Base-by-base conservation (phyloP, 2,329 filamentous ascomycete species). In the Leptographium wingfieldii region DNA sequence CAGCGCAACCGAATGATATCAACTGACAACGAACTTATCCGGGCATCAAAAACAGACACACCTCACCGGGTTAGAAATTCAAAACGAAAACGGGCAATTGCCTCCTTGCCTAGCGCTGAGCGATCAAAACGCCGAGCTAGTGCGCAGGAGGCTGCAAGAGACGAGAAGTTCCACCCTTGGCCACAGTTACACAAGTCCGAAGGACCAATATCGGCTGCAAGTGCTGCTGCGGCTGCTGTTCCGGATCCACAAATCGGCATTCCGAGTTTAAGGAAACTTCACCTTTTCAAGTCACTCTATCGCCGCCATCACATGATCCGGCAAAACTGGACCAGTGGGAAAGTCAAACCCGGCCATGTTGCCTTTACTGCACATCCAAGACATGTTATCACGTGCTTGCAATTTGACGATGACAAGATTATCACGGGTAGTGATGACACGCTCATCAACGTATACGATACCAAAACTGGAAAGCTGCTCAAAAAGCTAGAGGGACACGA, bases 381-480 rank as follows among this genome's bases (percentile, higher is more conserved):
- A 40, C 92, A 97, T 74, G 94, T 99, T 63, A 95, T 99, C 58
- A 99, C 94, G 19, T 99, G 94, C 70, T 80, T 99, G 59, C 92
- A 99, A 70, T 99, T 99, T 67, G 94, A 99, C 69, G 89, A 92
- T 56, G 92, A 99, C 77, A 97, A 97, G 74, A 96, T 99, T 66
- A 81, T 99, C 66, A 99, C 94, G 1, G 94, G 94, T 31, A 97
- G 92, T 69, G 94, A 99, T 70, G 94, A 99, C 70, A 96, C 92
- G 4, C 86, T 96, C 63, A 99, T 99, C 68, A 92, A 99, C 67
- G 91, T 99, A 38, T 99, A 97, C 71, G 92, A 97, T 69, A 97
- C 94, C 14, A 95, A 94, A 74, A 96, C 92, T 0, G 94, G 94
- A 61, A 87, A 87, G 64, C 75, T 96, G 43, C 83, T 88, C 55